Evolutionary conservation across 176 grass and related monocot species (phyloP).

Genomic region (Juncus effusus): DNA sequence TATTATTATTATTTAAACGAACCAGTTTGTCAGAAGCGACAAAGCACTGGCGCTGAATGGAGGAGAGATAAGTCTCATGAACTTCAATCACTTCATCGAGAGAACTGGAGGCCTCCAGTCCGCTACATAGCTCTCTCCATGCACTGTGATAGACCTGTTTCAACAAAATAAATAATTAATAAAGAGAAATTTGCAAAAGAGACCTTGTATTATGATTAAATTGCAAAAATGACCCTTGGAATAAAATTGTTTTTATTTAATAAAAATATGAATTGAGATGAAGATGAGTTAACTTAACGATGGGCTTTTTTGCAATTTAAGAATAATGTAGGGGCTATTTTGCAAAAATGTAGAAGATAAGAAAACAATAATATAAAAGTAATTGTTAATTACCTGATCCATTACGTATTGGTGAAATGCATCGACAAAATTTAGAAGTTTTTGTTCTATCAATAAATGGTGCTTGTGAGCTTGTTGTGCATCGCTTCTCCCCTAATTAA

Average conservation of each 20-base stretch:
- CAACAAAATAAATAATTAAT: conserved; percentile 17
- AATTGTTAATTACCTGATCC: conserved; percentile 58
- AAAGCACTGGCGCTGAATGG: conserved; percentile 94
- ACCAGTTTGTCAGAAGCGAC: conserved; percentile 89
- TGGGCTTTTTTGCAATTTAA: not conserved
- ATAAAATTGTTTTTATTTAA: not conserved
- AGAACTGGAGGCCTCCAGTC: conserved; percentile 65
- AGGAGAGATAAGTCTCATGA: conserved; percentile 82
- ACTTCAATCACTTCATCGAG: conserved; percentile 95
- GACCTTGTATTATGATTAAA: no score
- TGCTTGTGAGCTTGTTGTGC: conserved; percentile 54
- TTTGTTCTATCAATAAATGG: conserved; percentile 88
- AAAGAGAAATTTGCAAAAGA: not conserved
- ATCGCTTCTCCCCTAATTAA: conserved; percentile 49
- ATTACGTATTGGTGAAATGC: conserved; percentile 93
- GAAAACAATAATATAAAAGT: not conserved
- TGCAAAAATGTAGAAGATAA: not conserved
- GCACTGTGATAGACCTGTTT: conserved; percentile 85
- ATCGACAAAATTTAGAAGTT: conserved; percentile 91
- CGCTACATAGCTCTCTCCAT: conserved; percentile 88
- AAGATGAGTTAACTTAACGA: not conserved
- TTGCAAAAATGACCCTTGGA: no score
- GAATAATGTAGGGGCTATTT: no score
- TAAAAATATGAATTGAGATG: not conserved
- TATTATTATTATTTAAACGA: not conserved